Base-by-base conservation (phyloP, 2,329 filamentous ascomycete genomes). In the Colletotrichum aenigma region DNA sequence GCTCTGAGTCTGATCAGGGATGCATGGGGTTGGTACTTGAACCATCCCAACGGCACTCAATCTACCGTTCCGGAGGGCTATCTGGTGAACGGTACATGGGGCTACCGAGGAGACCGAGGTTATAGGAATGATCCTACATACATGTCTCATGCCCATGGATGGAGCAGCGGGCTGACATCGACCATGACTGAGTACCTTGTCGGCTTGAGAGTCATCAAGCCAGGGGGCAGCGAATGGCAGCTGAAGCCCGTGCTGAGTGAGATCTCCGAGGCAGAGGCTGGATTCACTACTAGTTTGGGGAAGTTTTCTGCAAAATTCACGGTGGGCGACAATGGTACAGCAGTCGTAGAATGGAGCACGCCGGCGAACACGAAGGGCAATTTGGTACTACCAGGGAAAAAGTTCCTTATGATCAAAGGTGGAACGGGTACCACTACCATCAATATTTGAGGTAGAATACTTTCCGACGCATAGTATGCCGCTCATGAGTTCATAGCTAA, bases 51-150 rank as follows among this genome's bases (percentile, higher is more conserved):
- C 76, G 90, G 90, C n/a, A 92, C 90, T 0, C 84, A 88, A 71
- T 89, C 87, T 52, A 92, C 91, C 0, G 87, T 90, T 16, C 86
- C 92, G n/a, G 91, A 93, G 80, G 91, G 91, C 0, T 92, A 91
- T 75, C 84, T 90, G 2, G 81, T 82, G 1, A 86, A 92, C 77
- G 90, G 90, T 4, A 88, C 85, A 0, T 93, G 90, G 77, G 89
- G 87, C 3, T 93, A 93, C 78, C 85, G 90, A 1, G 85, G 84
- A 30, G 84, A 86, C 8, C 28, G 64, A 26, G 90, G 90, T 0
- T 92, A 92, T 74, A 48, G 36, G 13, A 85, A 87, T 60, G 87
- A 89, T 69, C 83, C 82, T 64, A 83, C 83, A 5, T 87, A 88
- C 71, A 86, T 87, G 7, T 87, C 84, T 15, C 88, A 89, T 72